Evolutionary conservation across 2,329 filamentous ascomycete species (phyloP), one percentile per base, ranked within the genome.

Genomic region (Apiospora saccharicola): DNA sequence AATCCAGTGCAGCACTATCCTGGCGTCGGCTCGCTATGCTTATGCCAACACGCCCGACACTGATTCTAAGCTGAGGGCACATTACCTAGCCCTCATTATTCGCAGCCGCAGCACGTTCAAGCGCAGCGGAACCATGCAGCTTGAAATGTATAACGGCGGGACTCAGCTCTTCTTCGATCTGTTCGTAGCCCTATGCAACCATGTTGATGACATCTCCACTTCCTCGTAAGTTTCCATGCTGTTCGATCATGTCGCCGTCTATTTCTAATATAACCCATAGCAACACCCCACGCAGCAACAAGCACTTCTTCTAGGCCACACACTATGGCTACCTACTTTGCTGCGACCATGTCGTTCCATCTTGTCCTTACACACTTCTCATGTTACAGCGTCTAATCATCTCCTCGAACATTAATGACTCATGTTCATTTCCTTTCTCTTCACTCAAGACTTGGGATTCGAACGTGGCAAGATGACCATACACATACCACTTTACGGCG

Each of bases 51-150:
- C 95, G 0, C 94, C 95, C 3, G 94, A 97, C 80, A 93, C 88
- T 30, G 95, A 98, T 85, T 96, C 93, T n/a, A 95, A 95, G 83
- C 88, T 98, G 71, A 90, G 95, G 73, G 94, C 94, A 34, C 95
- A 98, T 83, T 98, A 97, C 78, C 90, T 98, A 49, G 94, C 95
- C 24, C 90, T 98, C 79, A 97, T 98, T 83, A 97, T 98, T 80
- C 91, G 95, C 75, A 94, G 92, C 77, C 90, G 95, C 76, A 89
- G 90, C 79, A 97, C 94, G 2, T 98, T 98, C 84, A 98, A 97
- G 87, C 89, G 94, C 71, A 97, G 94, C 82, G 94, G 95, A 71
- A 98, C 95, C 4, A 97, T 98, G 95, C 95, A 98, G 84, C 90
- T 94, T 76, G 95, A 98, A 85, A 98, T 98, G 95, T 93, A 93